A percentile compares a stretch with the other conserved stretches of the same genome.
These are phyloP conservation scores for Raffaelea albimanens DNA, from an alignment of 2,329 filamentous ascomycete species.

Conservation along the genomic window DNA sequence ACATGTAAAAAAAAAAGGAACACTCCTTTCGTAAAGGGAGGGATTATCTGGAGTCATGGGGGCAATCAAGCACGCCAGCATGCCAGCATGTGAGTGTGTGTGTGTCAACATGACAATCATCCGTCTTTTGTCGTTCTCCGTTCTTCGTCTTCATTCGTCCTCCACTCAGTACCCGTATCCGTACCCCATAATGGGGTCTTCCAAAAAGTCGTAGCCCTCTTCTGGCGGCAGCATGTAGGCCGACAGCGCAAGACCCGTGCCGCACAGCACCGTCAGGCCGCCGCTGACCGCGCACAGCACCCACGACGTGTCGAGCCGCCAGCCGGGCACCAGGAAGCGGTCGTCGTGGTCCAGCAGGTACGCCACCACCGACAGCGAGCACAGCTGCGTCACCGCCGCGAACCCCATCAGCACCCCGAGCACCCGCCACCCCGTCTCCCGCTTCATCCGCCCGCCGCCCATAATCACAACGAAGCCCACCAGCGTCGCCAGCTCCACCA, in stretches of 20 bases:
- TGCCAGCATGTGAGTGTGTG: no score
- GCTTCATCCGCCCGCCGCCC: slow-evolving; percentile 66
- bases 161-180: no score
- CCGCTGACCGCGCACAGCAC: slow-evolving; percentile 55
- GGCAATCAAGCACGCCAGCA: no score
- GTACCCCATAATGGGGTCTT: slow-evolving; percentile 21
- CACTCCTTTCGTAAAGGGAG: no score
- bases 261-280: slow-evolving; percentile 40
- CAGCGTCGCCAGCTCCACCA: slow-evolving; percentile 74
- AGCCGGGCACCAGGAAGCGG: slow-evolving; percentile 71
- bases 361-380: slow-evolving; percentile 72
- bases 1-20: not conserved
- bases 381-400: slow-evolving; percentile 60
- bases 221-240: slow-evolving; percentile 66
- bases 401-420: slow-evolving; percentile 56
- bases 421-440: slow-evolving; percentile 76
- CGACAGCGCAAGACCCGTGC: slow-evolving; percentile 53
- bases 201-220: slow-evolving; percentile 70
- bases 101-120: no score
- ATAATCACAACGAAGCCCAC: slow-evolving; percentile 72
- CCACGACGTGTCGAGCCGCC: slow-evolving; percentile 73
- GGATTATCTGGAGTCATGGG: no score
- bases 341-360: slow-evolving; percentile 77
- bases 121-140: no score
- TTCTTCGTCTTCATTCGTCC: no score